Percentiles rank a stretch among this genome's conserved stretches.
phyloP scores from a whole-genome alignment of 2,329 filamentous ascomycete species.

The Monilinia fructicola region DNA sequence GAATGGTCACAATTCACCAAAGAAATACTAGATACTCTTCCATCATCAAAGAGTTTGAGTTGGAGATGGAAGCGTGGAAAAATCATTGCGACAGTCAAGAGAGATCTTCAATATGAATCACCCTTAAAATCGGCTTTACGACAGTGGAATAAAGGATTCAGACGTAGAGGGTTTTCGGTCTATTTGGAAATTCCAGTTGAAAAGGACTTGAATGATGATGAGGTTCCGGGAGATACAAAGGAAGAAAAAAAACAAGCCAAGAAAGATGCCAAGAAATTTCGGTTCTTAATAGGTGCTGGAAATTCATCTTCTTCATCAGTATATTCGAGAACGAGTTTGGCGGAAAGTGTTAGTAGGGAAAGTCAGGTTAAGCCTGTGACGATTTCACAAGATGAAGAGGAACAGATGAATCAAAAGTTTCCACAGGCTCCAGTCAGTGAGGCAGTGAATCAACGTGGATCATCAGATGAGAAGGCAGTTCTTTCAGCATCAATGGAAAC shows the following conservation, averaged over 20 bases:
- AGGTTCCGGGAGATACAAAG: conserved; percentile 4
- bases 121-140: conserved; percentile 28
- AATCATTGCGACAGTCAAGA: conserved; percentile 19
- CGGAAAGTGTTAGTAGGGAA: conserved; percentile 18
- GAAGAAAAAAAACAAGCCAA: conserved; percentile 24
- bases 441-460: not conserved
- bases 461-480: not conserved
- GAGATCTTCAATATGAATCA: conserved; percentile 31
- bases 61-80: conserved; percentile 18
- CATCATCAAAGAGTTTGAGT: not conserved
- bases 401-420: not conserved
- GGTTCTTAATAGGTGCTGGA: conserved; percentile 27
- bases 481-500: not conserved
- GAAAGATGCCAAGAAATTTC: conserved; percentile 26
- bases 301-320: conserved; percentile 10
- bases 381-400: conserved; percentile 2
- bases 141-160: conserved; percentile 33
- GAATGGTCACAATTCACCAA: conserved; percentile 35
- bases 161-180: conserved; percentile 30
- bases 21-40: conserved; percentile 30
- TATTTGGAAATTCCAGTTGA: conserved; percentile 33
- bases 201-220: conserved; percentile 16
- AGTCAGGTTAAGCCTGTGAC: not conserved
- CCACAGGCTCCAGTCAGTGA: not conserved
- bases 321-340: conserved; percentile 18